Evolutionary conservation across 2,329 filamentous ascomycete species (phyloP).

Genomic region (Paracoccidioides brasiliensis): DNA sequence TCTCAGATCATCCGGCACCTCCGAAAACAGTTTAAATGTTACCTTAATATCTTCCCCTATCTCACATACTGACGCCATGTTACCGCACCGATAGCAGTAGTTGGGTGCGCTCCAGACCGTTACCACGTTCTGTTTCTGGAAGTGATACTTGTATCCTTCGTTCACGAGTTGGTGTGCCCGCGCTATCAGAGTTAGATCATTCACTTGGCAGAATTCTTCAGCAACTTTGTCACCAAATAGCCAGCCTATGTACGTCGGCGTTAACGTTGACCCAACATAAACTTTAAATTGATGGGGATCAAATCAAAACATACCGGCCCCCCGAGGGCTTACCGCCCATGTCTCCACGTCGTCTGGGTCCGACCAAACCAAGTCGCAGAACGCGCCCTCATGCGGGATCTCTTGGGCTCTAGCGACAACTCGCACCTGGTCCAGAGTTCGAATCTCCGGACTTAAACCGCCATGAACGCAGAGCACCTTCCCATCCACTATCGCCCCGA

Average conservation of each 20-base stretch:
- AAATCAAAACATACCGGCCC: slow-evolving; percentile 41
- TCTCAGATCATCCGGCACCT: slow-evolving; percentile 34
- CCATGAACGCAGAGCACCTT: slow-evolving; percentile 63
- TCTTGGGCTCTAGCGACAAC: slow-evolving; percentile 62
- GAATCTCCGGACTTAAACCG: slow-evolving; percentile 58
- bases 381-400: slow-evolving; percentile 64
- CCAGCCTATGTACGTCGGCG: slow-evolving; percentile 7
- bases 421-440: slow-evolving; percentile 61
- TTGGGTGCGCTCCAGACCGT: slow-evolving; percentile 83
- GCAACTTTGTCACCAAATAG: slow-evolving; percentile 12
- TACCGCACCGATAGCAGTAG: slow-evolving; percentile 98
- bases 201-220: slow-evolving; percentile 98
- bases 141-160: slow-evolving; percentile 96
- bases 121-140: slow-evolving; percentile 92
- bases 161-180: slow-evolving; percentile 96
- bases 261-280: neutral
- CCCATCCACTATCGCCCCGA: slow-evolving; percentile 61
- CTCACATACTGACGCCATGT: slow-evolving; percentile 77
- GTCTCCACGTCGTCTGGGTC: slow-evolving; percentile 60
- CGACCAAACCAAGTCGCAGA: slow-evolving; percentile 65
- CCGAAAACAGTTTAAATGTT: slow-evolving; percentile 55
- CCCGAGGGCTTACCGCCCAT: slow-evolving; percentile 56
- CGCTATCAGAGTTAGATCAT: slow-evolving; percentile 87
- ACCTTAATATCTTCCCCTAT: slow-evolving; percentile 73
- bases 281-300: neutral